Base-by-base conservation (phyloP, 345 rosid genomes). In the Eucalyptus grandis region DNA sequence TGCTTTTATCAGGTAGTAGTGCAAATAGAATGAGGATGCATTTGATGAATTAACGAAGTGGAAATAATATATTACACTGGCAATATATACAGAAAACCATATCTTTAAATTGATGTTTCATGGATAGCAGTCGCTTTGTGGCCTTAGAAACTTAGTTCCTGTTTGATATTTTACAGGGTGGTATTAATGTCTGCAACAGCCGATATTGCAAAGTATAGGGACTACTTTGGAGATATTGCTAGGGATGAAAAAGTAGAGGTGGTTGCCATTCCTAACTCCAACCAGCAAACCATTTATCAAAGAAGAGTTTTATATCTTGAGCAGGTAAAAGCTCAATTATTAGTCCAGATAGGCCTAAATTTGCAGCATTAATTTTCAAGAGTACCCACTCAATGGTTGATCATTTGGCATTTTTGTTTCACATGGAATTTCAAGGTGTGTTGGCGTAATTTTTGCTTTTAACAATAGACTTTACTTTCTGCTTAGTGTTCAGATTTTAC, bases 141-240 rank as follows among this genome's bases (percentile, higher is more conserved):
- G 77, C 77, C 34, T 30, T n/a, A 65, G 77, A 65, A 65, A 65
- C 77, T 65, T 65, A 65, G 72, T 65, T 31, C 22, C 62, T 88
- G 72, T 43, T 88, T 85, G 44, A 47, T 86, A 49, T 87, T 90
- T 62, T 88, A 49, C 95, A 97, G 99, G 97, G 92, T 97, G 92
- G 97, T 97, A 58, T 93, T 97, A 93, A 97, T 97, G 99, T 97
- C 99, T 89, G 99, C 99, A 89, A 97, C 99, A 89, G 98, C 98
- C 90, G 99, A 97, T 93, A 95, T 96, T 90, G 87, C 92, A 89
- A 94, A 96, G 91, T 97, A 96, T 89, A 93, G 90, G 91, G 98
- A 96, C 92, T 97, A 96, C 93, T 97, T 97, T 91, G 96, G 93
- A 91, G 96, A 97, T 90, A 95, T 97, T 44, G 98, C 95, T 87